phyloP scores from a whole-genome alignment of 108 stramenopile genomes.

The Cylindrotheca closterium region DNA sequence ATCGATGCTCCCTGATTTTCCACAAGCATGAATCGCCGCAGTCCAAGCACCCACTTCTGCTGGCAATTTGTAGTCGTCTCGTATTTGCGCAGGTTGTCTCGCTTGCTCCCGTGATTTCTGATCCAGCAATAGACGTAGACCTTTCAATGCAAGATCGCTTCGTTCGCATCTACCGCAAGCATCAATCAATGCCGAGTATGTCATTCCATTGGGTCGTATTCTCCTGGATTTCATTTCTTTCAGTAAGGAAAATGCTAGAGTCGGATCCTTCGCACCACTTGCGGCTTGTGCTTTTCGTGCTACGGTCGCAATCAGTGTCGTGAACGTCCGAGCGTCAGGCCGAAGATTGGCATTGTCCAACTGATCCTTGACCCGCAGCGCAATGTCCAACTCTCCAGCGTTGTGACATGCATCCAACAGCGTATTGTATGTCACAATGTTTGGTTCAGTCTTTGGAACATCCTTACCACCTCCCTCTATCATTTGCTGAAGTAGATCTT shows the following conservation, averaged over 20 bases:
- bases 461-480: conserved; percentile 24
- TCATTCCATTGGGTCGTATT: conserved; percentile 81
- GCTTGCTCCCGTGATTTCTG: conserved; percentile 7
- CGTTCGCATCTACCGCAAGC: conserved; percentile 73
- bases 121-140: conserved; percentile 67
- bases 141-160: conserved; percentile 78
- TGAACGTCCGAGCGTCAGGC: conserved; percentile 79
- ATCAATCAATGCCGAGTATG: conserved; percentile 86
- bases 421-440: conserved; percentile 83
- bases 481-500: conserved; percentile 72
- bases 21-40: conserved; percentile 88
- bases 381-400: conserved; percentile 72
- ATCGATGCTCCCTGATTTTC: conserved; percentile 73
- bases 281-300: conserved; percentile 47
- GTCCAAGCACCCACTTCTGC: conserved; percentile 89
- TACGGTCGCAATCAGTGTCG: conserved; percentile 81
- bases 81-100: neutral
- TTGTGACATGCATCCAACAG: conserved; percentile 77
- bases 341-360: conserved; percentile 36
- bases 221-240: conserved; percentile 60
- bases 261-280: conserved; percentile 61
- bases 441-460: conserved; percentile 60
- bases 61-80: conserved; percentile 27
- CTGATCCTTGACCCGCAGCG: conserved; percentile 50
- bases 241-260: conserved; percentile 69